These are phyloP conservation scores for Centaurea solstitialis DNA, from an alignment of 129 eudicot species.

Conservation along the genomic window DNA sequence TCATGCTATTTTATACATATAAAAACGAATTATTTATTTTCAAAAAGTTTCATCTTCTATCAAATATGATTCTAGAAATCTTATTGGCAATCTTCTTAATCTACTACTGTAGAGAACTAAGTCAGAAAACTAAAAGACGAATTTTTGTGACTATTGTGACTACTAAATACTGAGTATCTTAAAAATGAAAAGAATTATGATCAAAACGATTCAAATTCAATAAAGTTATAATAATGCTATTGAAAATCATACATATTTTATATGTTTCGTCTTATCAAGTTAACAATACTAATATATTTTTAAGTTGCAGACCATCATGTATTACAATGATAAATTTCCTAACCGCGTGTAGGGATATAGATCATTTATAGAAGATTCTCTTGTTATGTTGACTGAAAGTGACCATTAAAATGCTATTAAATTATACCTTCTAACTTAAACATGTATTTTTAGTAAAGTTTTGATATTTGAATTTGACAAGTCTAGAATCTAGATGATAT, in stretches of 20 bases:
- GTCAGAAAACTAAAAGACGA: too few species aligned
- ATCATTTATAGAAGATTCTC: too few species aligned
- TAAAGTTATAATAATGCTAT: background rate
- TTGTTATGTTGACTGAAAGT: background rate
- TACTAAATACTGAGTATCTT: background rate
- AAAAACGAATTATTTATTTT: background rate
- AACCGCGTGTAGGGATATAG: background rate
- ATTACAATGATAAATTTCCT: too few species aligned
- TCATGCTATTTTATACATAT: too few species aligned
- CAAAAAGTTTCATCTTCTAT: too few species aligned
- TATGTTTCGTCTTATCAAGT: background rate
- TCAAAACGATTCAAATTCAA: background rate
- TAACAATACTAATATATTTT: background rate
- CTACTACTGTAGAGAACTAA: too few species aligned
- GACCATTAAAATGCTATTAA: background rate
- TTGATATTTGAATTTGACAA: too few species aligned
- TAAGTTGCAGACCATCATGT: background rate
- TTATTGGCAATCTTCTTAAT: too few species aligned
- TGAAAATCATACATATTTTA: background rate
- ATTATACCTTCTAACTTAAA: background rate
- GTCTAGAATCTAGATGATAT: too few species aligned
- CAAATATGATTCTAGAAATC: background rate
- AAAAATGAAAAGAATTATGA: background rate
- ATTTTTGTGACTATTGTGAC: too few species aligned
- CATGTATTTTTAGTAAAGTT: too few species aligned